Conservation (phyloP, 352 stramenopile species). For the Phytophthora chlamydospora region DNA sequence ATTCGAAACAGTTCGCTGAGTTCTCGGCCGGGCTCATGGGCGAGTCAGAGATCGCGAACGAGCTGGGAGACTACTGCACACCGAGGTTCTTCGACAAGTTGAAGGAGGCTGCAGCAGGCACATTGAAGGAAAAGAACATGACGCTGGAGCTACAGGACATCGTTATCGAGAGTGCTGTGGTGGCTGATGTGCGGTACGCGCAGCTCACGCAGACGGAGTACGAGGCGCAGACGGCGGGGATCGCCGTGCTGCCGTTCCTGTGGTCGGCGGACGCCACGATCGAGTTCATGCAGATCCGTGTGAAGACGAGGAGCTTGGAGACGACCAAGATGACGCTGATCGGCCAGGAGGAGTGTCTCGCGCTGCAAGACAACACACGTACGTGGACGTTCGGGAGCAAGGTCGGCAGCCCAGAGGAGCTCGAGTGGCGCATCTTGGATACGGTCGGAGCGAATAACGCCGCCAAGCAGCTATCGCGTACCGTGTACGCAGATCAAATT, state of each 20-base stretch:
- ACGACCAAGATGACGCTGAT: constrained; percentile 48
- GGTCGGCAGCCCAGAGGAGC: constrained; percentile 34
- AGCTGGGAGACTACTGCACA: constrained; percentile 37
- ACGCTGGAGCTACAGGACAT: constrained; percentile 48
- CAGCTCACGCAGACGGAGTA: constrained; percentile 46
- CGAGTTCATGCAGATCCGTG: constrained; percentile 45
- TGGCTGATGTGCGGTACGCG: constrained; percentile 34
- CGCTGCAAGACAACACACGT: constrained; percentile 43
- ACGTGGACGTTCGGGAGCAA: constrained; percentile 44
- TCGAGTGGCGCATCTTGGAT: constrained; percentile 48
- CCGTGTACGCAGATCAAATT: constrained; percentile 20
- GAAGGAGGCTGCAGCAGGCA: constrained; percentile 24
- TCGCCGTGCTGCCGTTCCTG: constrained; percentile 16
- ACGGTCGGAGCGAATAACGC: constrained; percentile 35
- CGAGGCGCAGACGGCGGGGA: constrained; percentile 28
- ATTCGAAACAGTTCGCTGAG: constrained; percentile 42
- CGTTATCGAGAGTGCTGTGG: constrained; percentile 31
- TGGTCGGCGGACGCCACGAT: constrained; percentile 37
- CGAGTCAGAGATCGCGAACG: constrained; percentile 15
- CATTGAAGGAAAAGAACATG: constrained; percentile 36
- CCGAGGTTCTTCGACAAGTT: constrained; percentile 36
- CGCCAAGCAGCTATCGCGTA: constrained; percentile 35
- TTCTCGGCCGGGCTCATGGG: constrained; percentile 26
- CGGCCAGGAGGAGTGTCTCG: constrained; percentile 44
- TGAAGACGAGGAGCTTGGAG: constrained; percentile 45